These are phyloP conservation scores for Talaromyces sp. DNA, from an alignment of 2,329 filamentous ascomycete species.

Conservation along the genomic window DNA sequence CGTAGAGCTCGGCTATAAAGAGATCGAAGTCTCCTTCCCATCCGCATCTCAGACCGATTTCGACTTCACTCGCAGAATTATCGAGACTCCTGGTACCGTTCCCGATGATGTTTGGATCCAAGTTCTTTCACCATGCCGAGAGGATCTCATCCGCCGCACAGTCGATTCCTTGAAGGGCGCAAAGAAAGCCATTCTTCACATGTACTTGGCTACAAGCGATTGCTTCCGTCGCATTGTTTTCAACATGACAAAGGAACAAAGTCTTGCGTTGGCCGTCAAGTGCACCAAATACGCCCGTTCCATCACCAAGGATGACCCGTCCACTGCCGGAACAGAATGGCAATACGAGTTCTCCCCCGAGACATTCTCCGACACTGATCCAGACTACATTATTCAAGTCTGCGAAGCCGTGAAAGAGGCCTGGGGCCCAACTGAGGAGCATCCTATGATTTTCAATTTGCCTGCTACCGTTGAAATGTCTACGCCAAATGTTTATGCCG, in stretches of 20 bases:
- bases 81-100: constrained; percentile 77
- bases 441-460: constrained; percentile 92
- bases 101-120: constrained; percentile 90
- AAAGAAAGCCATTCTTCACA: constrained; percentile 91
- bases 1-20: constrained; percentile 87
- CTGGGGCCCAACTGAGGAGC: constrained; percentile 77
- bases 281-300: constrained; percentile 84
- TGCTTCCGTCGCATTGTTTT: constrained; percentile 94
- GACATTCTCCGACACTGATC: constrained; percentile 82
- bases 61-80: constrained; percentile 83
- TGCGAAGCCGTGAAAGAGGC: constrained; percentile 93
- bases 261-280: constrained; percentile 73
- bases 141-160: constrained; percentile 84
- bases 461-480: constrained; percentile 94
- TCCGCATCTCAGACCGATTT: constrained; percentile 94
- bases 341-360: constrained; percentile 51
- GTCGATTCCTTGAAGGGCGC: constrained; percentile 84
- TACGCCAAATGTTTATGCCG: constrained; percentile 92
- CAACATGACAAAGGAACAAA: constrained; percentile 78
- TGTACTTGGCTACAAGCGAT: constrained; percentile 93
- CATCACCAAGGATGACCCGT: constrained; percentile 77
- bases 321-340: constrained; percentile 55
- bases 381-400: constrained; percentile 76
- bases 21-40: constrained; percentile 95
- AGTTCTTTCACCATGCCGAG: constrained; percentile 85